Evolutionary conservation across 352 stramenopile species (phyloP).

Genomic region (Achlya hypogyna): DNA sequence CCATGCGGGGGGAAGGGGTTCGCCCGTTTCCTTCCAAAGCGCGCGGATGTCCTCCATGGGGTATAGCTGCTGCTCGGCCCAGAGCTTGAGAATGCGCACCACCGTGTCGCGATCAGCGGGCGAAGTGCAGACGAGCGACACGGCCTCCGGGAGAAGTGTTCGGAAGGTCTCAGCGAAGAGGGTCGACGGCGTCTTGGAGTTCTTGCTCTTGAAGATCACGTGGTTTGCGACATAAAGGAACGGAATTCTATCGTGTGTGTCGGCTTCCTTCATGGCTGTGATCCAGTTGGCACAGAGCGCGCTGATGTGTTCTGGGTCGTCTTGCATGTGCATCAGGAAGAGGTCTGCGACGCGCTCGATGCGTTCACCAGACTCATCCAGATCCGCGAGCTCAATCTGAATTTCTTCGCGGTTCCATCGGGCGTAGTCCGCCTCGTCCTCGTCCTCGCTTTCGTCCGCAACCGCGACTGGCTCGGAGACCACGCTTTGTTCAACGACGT

Average conservation of each 20-base stretch:
- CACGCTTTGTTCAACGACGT: not conserved
- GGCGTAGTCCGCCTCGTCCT: slow-evolving; percentile 11
- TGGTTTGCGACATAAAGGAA: slow-evolving; percentile 82
- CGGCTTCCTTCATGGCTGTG: slow-evolving; percentile 45
- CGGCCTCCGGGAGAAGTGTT: slow-evolving; percentile 51
- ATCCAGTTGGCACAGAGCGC: slow-evolving; percentile 67
- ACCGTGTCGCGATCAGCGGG: slow-evolving; percentile 74
- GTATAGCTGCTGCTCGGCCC: slow-evolving; percentile 67
- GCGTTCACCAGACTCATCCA: slow-evolving; percentile 77
- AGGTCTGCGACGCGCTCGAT: slow-evolving; percentile 72
- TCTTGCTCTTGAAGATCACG: slow-evolving; percentile 65
- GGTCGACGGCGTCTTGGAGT: slow-evolving; percentile 24
- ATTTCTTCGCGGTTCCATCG: slow-evolving; percentile 58
- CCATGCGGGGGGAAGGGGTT: slow-evolving; percentile 42
- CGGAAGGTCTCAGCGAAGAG: slow-evolving; percentile 19
- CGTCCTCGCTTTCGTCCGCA: not conserved
- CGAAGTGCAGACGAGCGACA: slow-evolving; percentile 76
- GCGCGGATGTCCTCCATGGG: slow-evolving; percentile 43
- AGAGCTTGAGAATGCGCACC: slow-evolving; percentile 58
- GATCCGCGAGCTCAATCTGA: slow-evolving; percentile 52
- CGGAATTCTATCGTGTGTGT: slow-evolving; percentile 71
- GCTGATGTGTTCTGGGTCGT: slow-evolving; percentile 23
- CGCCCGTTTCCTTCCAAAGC: slow-evolving; percentile 70
- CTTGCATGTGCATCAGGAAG: slow-evolving; percentile 37
- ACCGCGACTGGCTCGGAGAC: not conserved